Evolutionary conservation across 495 filamentous ascomycete species (phyloP), one percentile per base, ranked within the genome.

Genomic region (Pseudevernia furfuracea): DNA sequence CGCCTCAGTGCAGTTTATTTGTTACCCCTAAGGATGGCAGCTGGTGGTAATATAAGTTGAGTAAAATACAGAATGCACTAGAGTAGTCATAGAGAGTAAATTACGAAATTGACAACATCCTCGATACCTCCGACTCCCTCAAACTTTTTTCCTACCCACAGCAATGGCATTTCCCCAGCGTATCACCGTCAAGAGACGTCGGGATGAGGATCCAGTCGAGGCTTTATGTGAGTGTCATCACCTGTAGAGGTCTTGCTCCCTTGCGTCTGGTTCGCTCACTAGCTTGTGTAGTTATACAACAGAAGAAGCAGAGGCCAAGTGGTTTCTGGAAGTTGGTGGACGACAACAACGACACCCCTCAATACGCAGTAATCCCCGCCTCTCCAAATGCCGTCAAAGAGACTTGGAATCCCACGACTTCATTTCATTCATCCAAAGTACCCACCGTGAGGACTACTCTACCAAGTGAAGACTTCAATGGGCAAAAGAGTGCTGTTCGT

Each of bases 121-220:
- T n/a, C n/a, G n/a, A n/a, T n/a, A n/a, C n/a, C n/a, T n/a, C n/a
- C n/a, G n/a, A n/a, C n/a, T n/a, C n/a, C n/a, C n/a, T n/a, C n/a
- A n/a, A n/a, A n/a, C n/a, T n/a, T n/a, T n/a, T 25, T 4, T 52
- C 30, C n/a, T 44, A 46, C 23, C 25, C 23, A 58, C 4, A 19
- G 53, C 36, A 25, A 74, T 83, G 81, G 56, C 76, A 28, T 69
- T 80, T 44, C 80, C 80, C 41, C 81, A 83, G 64, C 79, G 80
- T 28, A 81, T 84, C 52, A 79, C 77, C 12, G 80, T 84, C 70
- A 84, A 84, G 70, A 76, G 82, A 25, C 79, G 79, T n/a, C 79
- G 79, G 28, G 80, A 81, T 52, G 82, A 84, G 65, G 82, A 83
- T 30, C 81, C 82, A 9, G 77, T 83, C 17, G 81, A 84, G 53